Base-by-base conservation (phyloP, 2,329 filamentous ascomycete genomes). In the Allantophomopsis lycopodina region DNA sequence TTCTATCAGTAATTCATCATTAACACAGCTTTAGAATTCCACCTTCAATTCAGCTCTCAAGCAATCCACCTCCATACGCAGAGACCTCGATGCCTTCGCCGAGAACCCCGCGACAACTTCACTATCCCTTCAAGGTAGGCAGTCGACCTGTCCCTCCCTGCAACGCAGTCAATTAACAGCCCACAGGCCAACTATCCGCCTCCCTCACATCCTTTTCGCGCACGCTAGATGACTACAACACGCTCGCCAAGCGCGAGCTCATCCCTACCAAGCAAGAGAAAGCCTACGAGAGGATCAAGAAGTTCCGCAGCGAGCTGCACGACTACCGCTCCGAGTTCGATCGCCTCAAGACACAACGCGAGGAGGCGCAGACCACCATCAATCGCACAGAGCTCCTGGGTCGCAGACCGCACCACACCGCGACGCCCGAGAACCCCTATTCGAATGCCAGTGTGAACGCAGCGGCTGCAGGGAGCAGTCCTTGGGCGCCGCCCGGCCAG, bases 181-280 rank as follows among this genome's bases (percentile, higher is more conserved):
- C 12, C 8, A 7, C 68, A 60, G 80, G 81, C 55, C 82, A 86
- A 60, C 75, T 86, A 47, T 80, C 81, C n/a, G 80, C 78, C 15
- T 83, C 83, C 12, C 65, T 93, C 21, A 78, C 83, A 34, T 62
- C 87, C 43, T 87, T 98, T 59, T 76, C 83, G 36, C 85, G 91
- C 44, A 94, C 86, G 1, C 71, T 98, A 47, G 88, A 95, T 63
- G 88, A 95, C 56, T 98, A 98, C 66, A 76, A 82, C 53, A 72
- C 73, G 40, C 76, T 94, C 21, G 82, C 88, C 1, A 83, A 84
- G 48, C 83, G 89, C 52, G 91, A 98, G 60, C 76, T 94, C 23
- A 88, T 94, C 41, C 73, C 83, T 4, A 81, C 84, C 43, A 98
- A 96, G 62, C 84, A 94, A 50, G 81, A 91, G 44, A 94, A 96